Evolutionary conservation across 129 eudicot genomes (phyloP), one percentile per base, ranked within the genome.

Genomic region (Artemisia argyi): DNA sequence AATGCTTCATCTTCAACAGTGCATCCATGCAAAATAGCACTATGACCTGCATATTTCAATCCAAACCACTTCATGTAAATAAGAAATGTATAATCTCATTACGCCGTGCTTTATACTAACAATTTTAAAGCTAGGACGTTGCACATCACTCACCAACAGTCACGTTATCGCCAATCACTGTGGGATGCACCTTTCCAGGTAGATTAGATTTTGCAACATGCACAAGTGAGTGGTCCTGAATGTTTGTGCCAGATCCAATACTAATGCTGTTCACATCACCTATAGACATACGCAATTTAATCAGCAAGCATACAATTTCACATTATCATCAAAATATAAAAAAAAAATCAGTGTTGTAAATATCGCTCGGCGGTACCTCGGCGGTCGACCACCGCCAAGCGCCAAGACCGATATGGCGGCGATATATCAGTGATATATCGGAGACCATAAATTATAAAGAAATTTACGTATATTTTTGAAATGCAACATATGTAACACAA

Each of bases 1-100:
- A 88, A 78, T 4, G 95, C 81, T 83, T 88, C 88, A 69, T 88
- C 90, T 73, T 85, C 95, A 60, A 88, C 78, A 52, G 84, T 85
- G 84, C 95, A 88, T 51, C 90, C 95, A 59, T 88, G 95, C 75
- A 88, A 49, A 78, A 88, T 85, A 65, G 90, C 95, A 72, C 95
- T 85, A 61, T 88, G 95, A 55, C 90, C 94, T 88, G 82, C 24
- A 53, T 30, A 49, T 49, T 62, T 69, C 4, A 47, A 66, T 77
- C 42, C 61, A 69, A 50, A 58, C 58, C 53, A 58, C 12, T 51
- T 60, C 6, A 48, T 28, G 5, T 12, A 49, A 48, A 52, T 3
- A 16, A 59, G 28, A 10, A 39, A 24, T 1, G 3, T 0, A 16
- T 0, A 20, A 22, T 24, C 47, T 28, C 16, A 22, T 6, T 24